phyloP scores from a whole-genome alignment of 306 rosid genomes.

The Ziziphus jujuba region DNA sequence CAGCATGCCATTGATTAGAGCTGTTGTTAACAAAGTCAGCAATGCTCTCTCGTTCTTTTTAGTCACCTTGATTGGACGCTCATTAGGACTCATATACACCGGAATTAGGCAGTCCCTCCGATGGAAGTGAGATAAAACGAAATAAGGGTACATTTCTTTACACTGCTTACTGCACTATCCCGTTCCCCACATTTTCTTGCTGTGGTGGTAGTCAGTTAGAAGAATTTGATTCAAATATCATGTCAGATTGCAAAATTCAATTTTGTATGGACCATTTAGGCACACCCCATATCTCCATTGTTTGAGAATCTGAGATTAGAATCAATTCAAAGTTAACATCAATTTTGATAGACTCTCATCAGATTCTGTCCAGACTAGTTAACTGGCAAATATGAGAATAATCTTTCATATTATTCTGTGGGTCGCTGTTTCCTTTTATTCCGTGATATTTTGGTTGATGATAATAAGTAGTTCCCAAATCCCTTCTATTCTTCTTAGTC shows the following conservation, averaged over 20 bases:
- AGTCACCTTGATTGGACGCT: conserved; percentile 86
- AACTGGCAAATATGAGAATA: conserved; percentile 1
- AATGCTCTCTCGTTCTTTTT: conserved; percentile 76
- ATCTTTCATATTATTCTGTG: no score
- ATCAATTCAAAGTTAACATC: conserved; percentile 1
- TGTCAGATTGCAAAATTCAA: conserved; percentile 18
- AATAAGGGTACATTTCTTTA: conserved; percentile 27
- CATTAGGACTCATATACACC: conserved; percentile 86
- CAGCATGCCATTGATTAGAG: conserved; percentile 70
- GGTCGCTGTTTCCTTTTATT: no score
- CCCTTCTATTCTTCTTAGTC: no score
- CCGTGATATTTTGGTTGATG: no score
- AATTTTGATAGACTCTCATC: neutral
- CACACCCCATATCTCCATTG: neutral
- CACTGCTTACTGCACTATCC: conserved; percentile 20
- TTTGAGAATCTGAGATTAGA: conserved; percentile 12
- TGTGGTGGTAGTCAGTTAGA: conserved; percentile 14
- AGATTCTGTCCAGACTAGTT: neutral
- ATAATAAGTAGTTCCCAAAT: no score
- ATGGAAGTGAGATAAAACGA: conserved; percentile 58
- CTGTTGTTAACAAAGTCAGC: conserved; percentile 68
- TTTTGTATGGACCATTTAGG: conserved; percentile 7
- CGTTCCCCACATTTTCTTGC: no score
- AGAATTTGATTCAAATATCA: conserved; percentile 18
- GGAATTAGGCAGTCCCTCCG: conserved; percentile 87